These are phyloP conservation scores for Strigomonas galati DNA, from an alignment of 208 protist species.

Conservation along the genomic window DNA sequence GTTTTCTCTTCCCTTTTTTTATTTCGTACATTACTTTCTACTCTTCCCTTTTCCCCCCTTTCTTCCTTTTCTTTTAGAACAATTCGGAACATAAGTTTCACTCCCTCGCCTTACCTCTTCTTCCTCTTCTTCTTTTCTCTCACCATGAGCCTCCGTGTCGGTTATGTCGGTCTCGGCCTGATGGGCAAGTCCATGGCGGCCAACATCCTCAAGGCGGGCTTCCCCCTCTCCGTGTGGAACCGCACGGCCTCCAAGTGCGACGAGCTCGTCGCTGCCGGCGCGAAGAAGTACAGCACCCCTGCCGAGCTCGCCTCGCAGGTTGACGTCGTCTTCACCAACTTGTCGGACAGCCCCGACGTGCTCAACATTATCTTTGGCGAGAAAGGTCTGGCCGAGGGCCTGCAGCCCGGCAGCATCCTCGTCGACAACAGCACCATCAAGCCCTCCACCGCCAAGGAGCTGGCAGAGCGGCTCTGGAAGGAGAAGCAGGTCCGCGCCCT, in stretches of 20 bases:
- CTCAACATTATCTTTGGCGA: conserved; percentile 79
- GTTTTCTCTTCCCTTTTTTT: conserved; percentile 14
- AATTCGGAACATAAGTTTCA: neutral
- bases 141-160: conserved; percentile 49
- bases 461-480: conserved; percentile 73
- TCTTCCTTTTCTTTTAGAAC: neutral
- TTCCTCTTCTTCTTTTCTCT: conserved; percentile 15
- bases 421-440: conserved; percentile 96
- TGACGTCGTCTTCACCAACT: conserved; percentile 92
- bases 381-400: conserved; percentile 70
- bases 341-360: conserved; percentile 91
- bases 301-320: conserved; percentile 73
- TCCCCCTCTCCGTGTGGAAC: conserved; percentile 82
- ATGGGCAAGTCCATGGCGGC: conserved; percentile 92
- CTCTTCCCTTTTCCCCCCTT: neutral
- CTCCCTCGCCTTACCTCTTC: neutral
- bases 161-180: conserved; percentile 92
- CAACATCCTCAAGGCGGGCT: conserved; percentile 90
- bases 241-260: conserved; percentile 80
- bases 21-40: conserved; percentile 10
- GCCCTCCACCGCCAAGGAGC: conserved; percentile 87
- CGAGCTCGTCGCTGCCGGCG: conserved; percentile 74
- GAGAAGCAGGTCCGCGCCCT: conserved; percentile 75
- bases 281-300: conserved; percentile 54
- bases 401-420: conserved; percentile 73